These are phyloP conservation scores for Trametes meyenii DNA, from an alignment of 768 basidiomycete genomes.

Conservation along the genomic window DNA sequence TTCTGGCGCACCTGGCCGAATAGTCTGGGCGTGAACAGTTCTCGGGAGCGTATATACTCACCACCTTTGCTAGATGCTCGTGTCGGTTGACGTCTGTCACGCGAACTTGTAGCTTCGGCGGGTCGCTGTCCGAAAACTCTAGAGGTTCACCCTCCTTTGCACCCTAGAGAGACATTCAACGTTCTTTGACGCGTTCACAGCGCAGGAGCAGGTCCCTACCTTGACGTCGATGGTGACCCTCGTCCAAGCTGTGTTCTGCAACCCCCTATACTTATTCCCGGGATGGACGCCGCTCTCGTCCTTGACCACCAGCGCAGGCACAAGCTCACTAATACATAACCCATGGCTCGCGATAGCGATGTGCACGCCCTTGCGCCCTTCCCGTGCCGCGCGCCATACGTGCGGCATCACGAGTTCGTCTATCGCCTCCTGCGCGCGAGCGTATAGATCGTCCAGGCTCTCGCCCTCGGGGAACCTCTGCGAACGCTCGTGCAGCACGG, in stretches of 20 bases:
- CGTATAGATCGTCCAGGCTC: constrained; percentile 61
- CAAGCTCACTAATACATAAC: constrained; percentile 57
- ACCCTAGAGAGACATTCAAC: constrained; percentile 30
- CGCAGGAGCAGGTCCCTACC: constrained; percentile 35
- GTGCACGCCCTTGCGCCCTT: constrained; percentile 46
- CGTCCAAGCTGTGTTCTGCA: constrained; percentile 74
- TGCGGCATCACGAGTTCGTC: constrained; percentile 58
- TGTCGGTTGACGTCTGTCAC: constrained; percentile 57
- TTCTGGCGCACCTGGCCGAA: constrained; percentile 60
- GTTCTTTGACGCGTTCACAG: background rate
- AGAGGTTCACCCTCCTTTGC: constrained; percentile 28
- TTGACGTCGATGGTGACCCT: constrained; percentile 52
- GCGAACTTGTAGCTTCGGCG: constrained; percentile 43
- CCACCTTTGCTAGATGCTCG: constrained; percentile 59
- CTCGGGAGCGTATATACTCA: constrained; percentile 38
- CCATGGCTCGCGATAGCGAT: constrained; percentile 79
- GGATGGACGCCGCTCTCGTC: constrained; percentile 38
- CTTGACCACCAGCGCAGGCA: constrained; percentile 52
- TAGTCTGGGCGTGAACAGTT: background rate
- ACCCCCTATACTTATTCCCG: constrained; percentile 47
- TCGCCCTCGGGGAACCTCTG: constrained; percentile 75
- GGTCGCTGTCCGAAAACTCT: constrained; percentile 29
- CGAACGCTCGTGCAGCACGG: constrained; percentile 45
- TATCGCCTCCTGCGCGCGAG: constrained; percentile 55
- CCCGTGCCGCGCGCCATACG: constrained; percentile 46